Percentiles rank a stretch among this genome's conserved stretches.
Evolutionary conservation across 2,329 filamentous ascomycete genomes (phyloP).

Genomic region (Ceratocystis papillata): DNA sequence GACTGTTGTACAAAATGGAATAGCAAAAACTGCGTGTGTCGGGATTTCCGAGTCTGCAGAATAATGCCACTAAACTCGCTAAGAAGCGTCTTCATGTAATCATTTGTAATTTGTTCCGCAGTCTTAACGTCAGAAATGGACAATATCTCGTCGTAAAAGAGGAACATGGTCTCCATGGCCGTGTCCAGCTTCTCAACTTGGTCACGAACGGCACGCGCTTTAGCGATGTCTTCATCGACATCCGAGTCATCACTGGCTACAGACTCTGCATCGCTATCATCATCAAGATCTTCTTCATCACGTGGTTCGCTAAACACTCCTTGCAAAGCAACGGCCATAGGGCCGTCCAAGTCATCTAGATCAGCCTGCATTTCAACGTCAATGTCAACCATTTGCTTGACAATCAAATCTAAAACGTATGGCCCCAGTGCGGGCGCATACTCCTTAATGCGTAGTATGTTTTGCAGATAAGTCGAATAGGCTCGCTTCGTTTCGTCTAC

Average conservation of each 20-base stretch:
- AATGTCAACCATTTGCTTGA: conserved; percentile 80
- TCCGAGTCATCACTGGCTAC: conserved; percentile 58
- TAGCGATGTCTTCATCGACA: conserved; percentile 45
- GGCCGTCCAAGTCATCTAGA: conserved; percentile 84
- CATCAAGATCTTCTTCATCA: conserved; percentile 45
- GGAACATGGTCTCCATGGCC: conserved; percentile 79
- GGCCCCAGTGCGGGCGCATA: conserved; percentile 70
- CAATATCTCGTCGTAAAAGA: conserved; percentile 67
- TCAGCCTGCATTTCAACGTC: conserved; percentile 93
- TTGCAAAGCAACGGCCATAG: conserved; percentile 59
- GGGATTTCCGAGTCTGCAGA: conserved; percentile 78
- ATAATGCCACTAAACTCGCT: conserved; percentile 81
- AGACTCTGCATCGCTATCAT: conserved; percentile 60
- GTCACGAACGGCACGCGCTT: conserved; percentile 61
- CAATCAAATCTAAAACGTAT: conserved; percentile 72
- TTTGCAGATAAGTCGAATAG: conserved; percentile 82
- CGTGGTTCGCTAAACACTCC: conserved; percentile 21
- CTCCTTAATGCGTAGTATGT: conserved; percentile 63
- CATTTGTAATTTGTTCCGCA: conserved; percentile 32
- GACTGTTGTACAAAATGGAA: conserved; percentile 90
- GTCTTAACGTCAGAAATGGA: conserved; percentile 55
- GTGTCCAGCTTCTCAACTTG: conserved; percentile 86
- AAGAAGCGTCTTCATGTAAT: conserved; percentile 64
- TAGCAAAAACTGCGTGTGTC: conserved; percentile 88
- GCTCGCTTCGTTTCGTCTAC: conserved; percentile 62